Evolutionary conservation across 1,284 basidiomycete genomes (phyloP).

Genomic region (Malassezia caprae): DNA sequence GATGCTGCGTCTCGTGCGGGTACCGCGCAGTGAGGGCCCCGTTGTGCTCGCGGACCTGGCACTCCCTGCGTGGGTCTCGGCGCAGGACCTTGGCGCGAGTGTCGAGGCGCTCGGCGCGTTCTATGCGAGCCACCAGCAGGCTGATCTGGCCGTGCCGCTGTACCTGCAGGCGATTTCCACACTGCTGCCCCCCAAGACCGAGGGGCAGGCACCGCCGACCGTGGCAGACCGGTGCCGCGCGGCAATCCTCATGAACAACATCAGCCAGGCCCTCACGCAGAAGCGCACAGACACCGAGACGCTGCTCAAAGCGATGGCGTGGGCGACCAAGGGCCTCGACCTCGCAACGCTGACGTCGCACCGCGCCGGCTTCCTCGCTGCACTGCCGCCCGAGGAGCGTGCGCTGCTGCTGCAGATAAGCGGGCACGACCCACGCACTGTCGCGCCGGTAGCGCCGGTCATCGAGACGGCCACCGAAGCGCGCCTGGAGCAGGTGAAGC

Average conservation of each 20-base stretch:
- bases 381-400: constrained; percentile 12
- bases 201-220: constrained; percentile 21
- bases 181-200: constrained; percentile 24
- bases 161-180: constrained; percentile 46
- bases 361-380: constrained; percentile 27
- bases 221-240: constrained; percentile 43
- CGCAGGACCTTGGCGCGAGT: constrained; percentile 39
- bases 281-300: constrained; percentile 4
- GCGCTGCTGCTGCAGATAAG: constrained; percentile 7
- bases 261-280: constrained; percentile 36
- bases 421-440: constrained; percentile 14
- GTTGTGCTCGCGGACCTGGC: constrained; percentile 38
- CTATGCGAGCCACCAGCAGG: constrained; percentile 36
- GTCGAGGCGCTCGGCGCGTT: constrained; percentile 47
- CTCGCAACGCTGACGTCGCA: constrained; percentile 31
- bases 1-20: constrained; percentile 25
- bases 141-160: constrained; percentile 46
- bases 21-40: constrained; percentile 5
- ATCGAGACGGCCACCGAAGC: constrained; percentile 17
- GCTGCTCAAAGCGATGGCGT: constrained; percentile 34
- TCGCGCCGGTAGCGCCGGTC: neutral
- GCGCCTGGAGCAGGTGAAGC: constrained; percentile 24
- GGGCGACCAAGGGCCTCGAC: constrained; percentile 42
- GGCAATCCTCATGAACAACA: constrained; percentile 45
- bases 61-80: constrained; percentile 44